Conservation (phyloP, 2,329 filamentous ascomycete genomes). For the Fusarium albosuccineum region DNA sequence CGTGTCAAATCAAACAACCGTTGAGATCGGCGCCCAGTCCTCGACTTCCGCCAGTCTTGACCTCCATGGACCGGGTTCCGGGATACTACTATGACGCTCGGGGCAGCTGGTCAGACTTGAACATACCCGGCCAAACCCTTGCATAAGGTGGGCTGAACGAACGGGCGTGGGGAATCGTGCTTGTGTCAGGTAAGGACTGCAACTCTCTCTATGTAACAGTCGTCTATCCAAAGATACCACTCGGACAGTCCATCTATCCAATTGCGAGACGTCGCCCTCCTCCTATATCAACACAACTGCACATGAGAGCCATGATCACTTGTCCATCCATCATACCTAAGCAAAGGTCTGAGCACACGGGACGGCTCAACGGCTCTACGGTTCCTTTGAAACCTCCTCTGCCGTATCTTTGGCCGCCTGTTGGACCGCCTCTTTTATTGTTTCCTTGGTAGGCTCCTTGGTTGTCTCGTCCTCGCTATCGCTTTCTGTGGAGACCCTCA, state of each 20-base stretch:
- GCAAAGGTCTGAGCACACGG: background rate
- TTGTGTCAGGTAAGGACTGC: conserved; percentile 15
- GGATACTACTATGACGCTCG: conserved; percentile 5
- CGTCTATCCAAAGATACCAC: conserved; percentile 34
- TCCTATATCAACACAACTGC: conserved; percentile 10
- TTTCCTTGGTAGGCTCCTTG: conserved; percentile 34
- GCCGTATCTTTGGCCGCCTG: conserved; percentile 25
- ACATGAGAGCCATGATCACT: conserved; percentile 4
- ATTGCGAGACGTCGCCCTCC: conserved; percentile 8
- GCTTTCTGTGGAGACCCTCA: conserved; percentile 76
- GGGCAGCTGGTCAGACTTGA: conserved; percentile 1
- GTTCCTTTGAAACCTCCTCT: conserved; percentile 25
- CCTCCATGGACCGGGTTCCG: conserved; percentile 3
- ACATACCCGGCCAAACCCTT: background rate
- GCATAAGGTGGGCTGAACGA: background rate
- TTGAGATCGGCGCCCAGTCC: conserved; percentile 18
- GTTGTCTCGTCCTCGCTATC: conserved; percentile 72
- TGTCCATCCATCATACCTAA: background rate
- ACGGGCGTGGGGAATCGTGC: conserved; percentile 21
- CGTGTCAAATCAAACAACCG: conserved; percentile 13
- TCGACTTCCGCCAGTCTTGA: background rate
- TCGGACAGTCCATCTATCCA: conserved; percentile 23
- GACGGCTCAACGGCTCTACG: conserved; percentile 8
- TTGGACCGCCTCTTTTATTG: conserved; percentile 10
- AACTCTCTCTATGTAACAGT: conserved; percentile 19